These are phyloP conservation scores for Geotrichum ghanense DNA, from an alignment of 805 yeast genomes.

Conservation along the genomic window DNA sequence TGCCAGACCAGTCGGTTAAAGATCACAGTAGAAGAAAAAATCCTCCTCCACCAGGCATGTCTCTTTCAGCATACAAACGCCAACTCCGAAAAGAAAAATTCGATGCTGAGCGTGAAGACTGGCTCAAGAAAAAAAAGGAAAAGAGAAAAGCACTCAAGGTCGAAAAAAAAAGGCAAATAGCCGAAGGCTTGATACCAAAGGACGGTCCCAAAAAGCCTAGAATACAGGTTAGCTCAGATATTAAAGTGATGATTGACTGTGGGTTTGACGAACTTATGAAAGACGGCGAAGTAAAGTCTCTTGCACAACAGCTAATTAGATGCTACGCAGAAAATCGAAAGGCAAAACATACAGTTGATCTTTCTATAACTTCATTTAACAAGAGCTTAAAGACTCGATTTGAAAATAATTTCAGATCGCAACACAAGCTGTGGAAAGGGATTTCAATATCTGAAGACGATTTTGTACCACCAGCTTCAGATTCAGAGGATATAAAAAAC, in stretches of 20 bases:
- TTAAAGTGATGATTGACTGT: slow-evolving; percentile 69
- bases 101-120: slow-evolving; percentile 56
- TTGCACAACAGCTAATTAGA: slow-evolving; percentile 72
- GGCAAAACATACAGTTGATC: slow-evolving; percentile 43
- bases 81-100: slow-evolving; percentile 44
- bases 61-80: slow-evolving; percentile 76
- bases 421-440: slow-evolving; percentile 59
- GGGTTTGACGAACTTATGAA: slow-evolving; percentile 84
- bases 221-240: slow-evolving; percentile 28
- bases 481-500: slow-evolving; percentile 28
- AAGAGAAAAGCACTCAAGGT: slow-evolving; percentile 35
- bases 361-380: slow-evolving; percentile 54
- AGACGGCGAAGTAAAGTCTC: slow-evolving; percentile 54
- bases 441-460: slow-evolving; percentile 38
- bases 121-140: slow-evolving; percentile 39
- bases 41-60: slow-evolving; percentile 66
- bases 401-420: slow-evolving; percentile 42
- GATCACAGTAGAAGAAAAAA: slow-evolving; percentile 1
- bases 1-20: too few species aligned
- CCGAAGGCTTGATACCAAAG: slow-evolving; percentile 29
- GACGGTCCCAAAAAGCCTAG: slow-evolving; percentile 13
- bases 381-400: slow-evolving; percentile 58
- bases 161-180: slow-evolving; percentile 30
- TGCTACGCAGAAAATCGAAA: slow-evolving; percentile 69
- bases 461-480: slow-evolving; percentile 24